A percentile compares a stretch with the other conserved stretches of the same genome.
These are phyloP conservation scores for Leucaena leucocephala DNA, from an alignment of 306 rosid genomes.

Conservation along the genomic window DNA sequence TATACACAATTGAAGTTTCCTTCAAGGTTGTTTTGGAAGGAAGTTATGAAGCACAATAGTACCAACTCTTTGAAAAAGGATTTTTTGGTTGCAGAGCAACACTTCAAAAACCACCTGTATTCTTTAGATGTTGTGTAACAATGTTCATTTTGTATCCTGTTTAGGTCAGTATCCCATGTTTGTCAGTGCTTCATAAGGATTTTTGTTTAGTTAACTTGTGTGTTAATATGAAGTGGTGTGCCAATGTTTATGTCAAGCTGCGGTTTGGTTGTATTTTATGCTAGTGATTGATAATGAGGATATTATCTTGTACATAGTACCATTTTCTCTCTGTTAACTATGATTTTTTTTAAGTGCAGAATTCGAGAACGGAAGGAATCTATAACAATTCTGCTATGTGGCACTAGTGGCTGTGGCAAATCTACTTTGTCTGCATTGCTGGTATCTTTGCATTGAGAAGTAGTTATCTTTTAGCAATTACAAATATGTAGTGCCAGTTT, in stretches of 20 bases:
- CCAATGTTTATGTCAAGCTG: constrained; percentile 11
- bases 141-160: neutral
- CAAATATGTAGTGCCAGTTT: constrained; percentile 37
- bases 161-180: neutral
- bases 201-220: neutral
- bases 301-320: neutral
- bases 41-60: neutral
- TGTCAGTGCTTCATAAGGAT: neutral
- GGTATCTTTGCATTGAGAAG: constrained; percentile 56
- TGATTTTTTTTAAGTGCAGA: constrained; percentile 46
- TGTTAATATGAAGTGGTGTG: constrained; percentile 6
- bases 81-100: neutral
- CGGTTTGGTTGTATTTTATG: constrained; percentile 8
- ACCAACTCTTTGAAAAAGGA: neutral
- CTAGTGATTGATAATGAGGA: neutral
- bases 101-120: neutral
- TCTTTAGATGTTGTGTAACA: neutral
- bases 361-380: constrained; percentile 93
- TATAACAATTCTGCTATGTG: constrained; percentile 84
- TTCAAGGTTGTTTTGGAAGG: constrained; percentile 9
- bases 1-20: constrained; percentile 16
- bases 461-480: constrained; percentile 33
- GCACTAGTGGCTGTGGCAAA: constrained; percentile 99
- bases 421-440: constrained; percentile 94
- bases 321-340: neutral